A percentile compares a stretch with the other conserved stretches of the same genome.
Conservation (phyloP, 192 early-diverging fungal species). For the Paraglomus brasilianum region DNA sequence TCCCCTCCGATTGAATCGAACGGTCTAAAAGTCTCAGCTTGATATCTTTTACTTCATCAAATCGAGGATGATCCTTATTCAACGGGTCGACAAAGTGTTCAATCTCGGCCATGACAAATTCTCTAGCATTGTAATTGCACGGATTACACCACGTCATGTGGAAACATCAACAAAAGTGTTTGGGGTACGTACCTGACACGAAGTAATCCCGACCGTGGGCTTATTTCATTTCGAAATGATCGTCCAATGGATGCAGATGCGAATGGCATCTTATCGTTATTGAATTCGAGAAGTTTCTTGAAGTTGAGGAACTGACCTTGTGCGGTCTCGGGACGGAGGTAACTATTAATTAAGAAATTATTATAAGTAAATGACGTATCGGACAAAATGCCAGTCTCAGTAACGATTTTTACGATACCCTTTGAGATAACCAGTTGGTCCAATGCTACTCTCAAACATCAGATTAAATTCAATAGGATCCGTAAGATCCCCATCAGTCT, state of each 20-base stretch:
- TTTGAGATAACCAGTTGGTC: conserved; percentile 93
- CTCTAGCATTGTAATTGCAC: conserved; percentile 47
- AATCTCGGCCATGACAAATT: conserved; percentile 99
- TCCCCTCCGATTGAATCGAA: conserved; percentile 73
- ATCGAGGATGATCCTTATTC: conserved; percentile 91
- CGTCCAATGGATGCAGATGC: conserved; percentile 97
- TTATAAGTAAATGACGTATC: not conserved
- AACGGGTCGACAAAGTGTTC: conserved; percentile 98
- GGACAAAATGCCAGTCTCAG: conserved; percentile 20
- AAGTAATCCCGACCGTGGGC: conserved; percentile 89
- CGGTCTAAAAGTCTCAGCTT: conserved; percentile 77
- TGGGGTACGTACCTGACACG: conserved; percentile 75
- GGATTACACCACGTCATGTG: not conserved
- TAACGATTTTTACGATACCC: conserved; percentile 50
- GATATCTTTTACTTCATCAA: conserved; percentile 79
- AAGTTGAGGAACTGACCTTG: conserved; percentile 99
- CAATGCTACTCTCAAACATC: conserved; percentile 98
- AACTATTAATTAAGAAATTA: conserved; percentile 45
- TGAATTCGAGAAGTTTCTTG: conserved; percentile 93
- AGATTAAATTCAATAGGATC: conserved; percentile 95
- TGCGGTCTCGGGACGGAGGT: conserved; percentile 98
- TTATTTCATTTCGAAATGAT: conserved; percentile 99
- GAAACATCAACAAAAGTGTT: not conserved
- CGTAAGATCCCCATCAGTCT: conserved; percentile 88
- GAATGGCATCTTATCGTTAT: conserved; percentile 99